phyloP scores from a whole-genome alignment of 768 basidiomycete species.

The Suillus subluteus region DNA sequence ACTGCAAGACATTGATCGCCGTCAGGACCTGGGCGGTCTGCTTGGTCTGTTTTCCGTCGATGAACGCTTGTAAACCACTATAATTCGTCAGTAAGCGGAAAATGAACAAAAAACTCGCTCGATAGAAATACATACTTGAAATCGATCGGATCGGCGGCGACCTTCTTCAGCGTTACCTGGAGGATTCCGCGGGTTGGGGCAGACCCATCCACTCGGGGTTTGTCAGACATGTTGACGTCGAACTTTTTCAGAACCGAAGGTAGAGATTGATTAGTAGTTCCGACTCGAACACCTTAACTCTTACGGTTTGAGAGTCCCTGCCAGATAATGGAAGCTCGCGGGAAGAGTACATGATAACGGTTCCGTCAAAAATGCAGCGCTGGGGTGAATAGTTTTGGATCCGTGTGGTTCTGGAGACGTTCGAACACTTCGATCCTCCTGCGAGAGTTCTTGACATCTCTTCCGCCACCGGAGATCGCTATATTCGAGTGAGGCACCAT shows the following conservation, averaged over 20 bases:
- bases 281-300: conserved; percentile 8
- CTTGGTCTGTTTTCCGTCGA: conserved; percentile 28
- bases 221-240: conserved; percentile 36
- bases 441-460: conserved; percentile 11
- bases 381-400: conserved; percentile 44
- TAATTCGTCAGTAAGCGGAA: background rate
- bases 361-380: conserved; percentile 50
- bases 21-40: conserved; percentile 33
- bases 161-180: conserved; percentile 39
- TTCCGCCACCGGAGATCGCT: conserved; percentile 22
- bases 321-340: conserved; percentile 30
- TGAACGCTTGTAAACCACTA: conserved; percentile 30
- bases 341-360: conserved; percentile 45
- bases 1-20: conserved; percentile 51
- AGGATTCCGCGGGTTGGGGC: conserved; percentile 32
- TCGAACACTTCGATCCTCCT: conserved; percentile 35
- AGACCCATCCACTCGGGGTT: conserved; percentile 13
- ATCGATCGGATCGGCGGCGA: conserved; percentile 39
- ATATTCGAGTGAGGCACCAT: conserved; percentile 7
- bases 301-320: conserved; percentile 35
- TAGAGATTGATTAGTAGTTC: conserved; percentile 2
- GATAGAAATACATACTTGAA: conserved; percentile 35
- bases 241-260: conserved; percentile 30
- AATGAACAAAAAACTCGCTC: background rate
- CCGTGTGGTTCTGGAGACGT: conserved; percentile 41